phyloP scores from a whole-genome alignment of 75 land plant species.

The Cryptomeria japonica region DNA sequence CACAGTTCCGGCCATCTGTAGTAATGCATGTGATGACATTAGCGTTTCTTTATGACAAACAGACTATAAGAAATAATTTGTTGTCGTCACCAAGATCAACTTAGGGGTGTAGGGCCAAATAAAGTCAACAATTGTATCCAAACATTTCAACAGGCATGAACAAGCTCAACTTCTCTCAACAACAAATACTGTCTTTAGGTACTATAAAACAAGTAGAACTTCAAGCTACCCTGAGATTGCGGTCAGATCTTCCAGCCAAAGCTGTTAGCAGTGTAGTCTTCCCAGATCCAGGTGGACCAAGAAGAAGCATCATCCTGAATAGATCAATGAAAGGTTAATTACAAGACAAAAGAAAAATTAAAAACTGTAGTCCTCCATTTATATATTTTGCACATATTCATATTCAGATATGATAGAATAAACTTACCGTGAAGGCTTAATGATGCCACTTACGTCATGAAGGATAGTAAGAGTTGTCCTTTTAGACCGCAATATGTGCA shows the following conservation, averaged over 20 bases:
- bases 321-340: background rate
- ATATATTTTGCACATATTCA: conserved; percentile 24
- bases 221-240: conserved; percentile 42
- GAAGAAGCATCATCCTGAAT: conserved; percentile 60
- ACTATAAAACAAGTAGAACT: background rate
- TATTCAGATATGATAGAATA: too few species aligned
- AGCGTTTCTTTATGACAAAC: background rate
- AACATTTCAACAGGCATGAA: background rate
- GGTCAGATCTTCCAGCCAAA: conserved; percentile 61
- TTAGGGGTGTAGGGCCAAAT: background rate
- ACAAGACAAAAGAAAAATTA: background rate
- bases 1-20: conserved; percentile 3
- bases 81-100: background rate
- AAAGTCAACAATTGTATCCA: background rate
- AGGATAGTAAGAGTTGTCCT: conserved; percentile 52
- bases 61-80: background rate
- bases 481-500: conserved; percentile 42
- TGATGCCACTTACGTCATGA: conserved; percentile 67
- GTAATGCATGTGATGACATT: background rate
- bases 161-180: background rate
- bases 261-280: conserved; percentile 74
- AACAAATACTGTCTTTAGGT: background rate
- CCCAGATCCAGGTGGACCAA: conserved; percentile 80
- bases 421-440: conserved; percentile 59
- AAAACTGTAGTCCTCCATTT: too few species aligned